A percentile compares a stretch with the other conserved stretches of the same genome.
Conservation (phyloP, 2,329 filamentous ascomycete genomes). For the Metarhizium rileyi region DNA sequence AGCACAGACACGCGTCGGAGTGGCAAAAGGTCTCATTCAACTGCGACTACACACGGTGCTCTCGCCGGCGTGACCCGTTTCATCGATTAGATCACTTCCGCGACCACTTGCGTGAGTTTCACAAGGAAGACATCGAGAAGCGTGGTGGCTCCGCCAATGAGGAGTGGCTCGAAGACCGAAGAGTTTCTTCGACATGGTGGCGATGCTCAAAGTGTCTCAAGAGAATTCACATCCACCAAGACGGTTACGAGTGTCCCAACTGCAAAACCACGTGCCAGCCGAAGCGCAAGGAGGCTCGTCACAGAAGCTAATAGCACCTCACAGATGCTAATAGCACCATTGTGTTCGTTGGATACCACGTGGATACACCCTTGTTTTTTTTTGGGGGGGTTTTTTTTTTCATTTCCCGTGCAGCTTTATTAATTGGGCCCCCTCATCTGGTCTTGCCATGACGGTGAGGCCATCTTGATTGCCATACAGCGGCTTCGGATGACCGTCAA, state of each 20-base stretch:
- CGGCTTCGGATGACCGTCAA: background rate
- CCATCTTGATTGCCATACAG: background rate
- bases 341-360: no score
- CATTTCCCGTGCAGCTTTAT: background rate
- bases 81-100: constrained; percentile 46
- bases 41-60: constrained; percentile 44
- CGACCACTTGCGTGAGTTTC: constrained; percentile 45
- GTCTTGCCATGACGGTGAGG: background rate
- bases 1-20: constrained; percentile 35
- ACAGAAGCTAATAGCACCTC: constrained; percentile 11
- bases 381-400: background rate
- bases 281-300: constrained; percentile 28
- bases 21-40: constrained; percentile 31
- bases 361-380: background rate
- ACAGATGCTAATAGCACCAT: constrained; percentile 10
- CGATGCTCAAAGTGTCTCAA: constrained; percentile 43
- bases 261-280: constrained; percentile 39
- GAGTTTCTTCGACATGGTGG: constrained; percentile 37
- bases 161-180: constrained; percentile 30
- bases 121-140: constrained; percentile 44
- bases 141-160: constrained; percentile 27
- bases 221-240: constrained; percentile 30
- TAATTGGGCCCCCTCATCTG: background rate
- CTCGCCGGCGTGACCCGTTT: constrained; percentile 36
- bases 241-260: constrained; percentile 34